Evolutionary conservation across 805 yeast genomes (phyloP).

Genomic region (Metschnikowia corniflorae): DNA sequence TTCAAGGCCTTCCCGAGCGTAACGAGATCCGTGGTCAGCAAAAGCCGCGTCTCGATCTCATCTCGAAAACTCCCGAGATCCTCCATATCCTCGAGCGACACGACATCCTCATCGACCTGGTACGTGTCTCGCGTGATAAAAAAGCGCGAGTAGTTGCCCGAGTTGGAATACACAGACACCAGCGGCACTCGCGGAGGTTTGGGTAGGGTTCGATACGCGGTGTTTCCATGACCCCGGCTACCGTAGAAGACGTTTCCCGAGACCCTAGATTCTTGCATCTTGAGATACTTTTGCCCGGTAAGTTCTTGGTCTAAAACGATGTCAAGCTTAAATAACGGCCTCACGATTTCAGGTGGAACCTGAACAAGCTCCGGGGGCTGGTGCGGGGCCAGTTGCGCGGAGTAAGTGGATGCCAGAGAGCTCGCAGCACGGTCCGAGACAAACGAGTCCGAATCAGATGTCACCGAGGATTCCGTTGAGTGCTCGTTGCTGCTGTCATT

Average conservation of each 20-base stretch:
- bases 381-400: conserved; percentile 5
- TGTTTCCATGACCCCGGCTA: neutral
- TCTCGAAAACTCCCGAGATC: conserved; percentile 8
- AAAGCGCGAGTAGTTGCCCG: conserved; percentile 25
- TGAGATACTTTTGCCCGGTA: conserved; percentile 24
- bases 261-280: conserved; percentile 15
- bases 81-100: conserved; percentile 7
- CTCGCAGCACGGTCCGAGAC: conserved; percentile 18
- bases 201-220: conserved; percentile 14
- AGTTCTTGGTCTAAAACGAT: conserved; percentile 42
- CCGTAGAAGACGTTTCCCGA: conserved; percentile 10
- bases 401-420: conserved; percentile 12
- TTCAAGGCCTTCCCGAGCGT: conserved; percentile 46
- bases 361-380: conserved; percentile 45
- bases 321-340: conserved; percentile 48
- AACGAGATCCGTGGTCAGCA: conserved; percentile 4
- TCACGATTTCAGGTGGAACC: conserved; percentile 42
- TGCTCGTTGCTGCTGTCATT: conserved; percentile 36
- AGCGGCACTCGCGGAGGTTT: conserved; percentile 14
- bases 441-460: conserved; percentile 29
- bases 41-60: neutral
- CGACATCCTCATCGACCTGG: conserved; percentile 12
- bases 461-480: conserved; percentile 28
- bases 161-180: conserved; percentile 19
- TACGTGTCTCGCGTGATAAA: conserved; percentile 27